Evolutionary conservation across 2,329 filamentous ascomycete genomes (phyloP).

Genomic region (Beauveria brongniartii): DNA sequence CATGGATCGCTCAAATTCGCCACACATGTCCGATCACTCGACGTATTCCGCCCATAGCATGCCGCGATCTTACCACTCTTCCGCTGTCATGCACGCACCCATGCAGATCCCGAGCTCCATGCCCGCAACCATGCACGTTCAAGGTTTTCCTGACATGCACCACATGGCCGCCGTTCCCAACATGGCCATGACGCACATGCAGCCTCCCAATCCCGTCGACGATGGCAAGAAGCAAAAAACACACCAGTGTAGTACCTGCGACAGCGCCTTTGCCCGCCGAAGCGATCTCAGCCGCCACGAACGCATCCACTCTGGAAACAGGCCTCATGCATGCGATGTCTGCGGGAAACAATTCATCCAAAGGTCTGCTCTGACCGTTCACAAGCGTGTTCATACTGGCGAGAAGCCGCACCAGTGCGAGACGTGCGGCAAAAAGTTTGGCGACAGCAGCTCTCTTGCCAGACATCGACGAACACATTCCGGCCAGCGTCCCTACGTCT

Average conservation of each 20-base stretch:
- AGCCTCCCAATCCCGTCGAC: constrained; percentile 18
- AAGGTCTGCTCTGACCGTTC: constrained; percentile 88
- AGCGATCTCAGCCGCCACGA: constrained; percentile 94
- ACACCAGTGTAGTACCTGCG: constrained; percentile 83
- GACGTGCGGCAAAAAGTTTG: constrained; percentile 83
- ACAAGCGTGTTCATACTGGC: constrained; percentile 90
- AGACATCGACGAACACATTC: constrained; percentile 92
- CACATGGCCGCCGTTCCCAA: constrained; percentile 28
- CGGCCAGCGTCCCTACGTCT: constrained; percentile 93
- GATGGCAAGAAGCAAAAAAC: constrained; percentile 46
- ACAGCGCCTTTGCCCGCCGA: constrained; percentile 83
- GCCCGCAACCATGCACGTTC: constrained; percentile 35
- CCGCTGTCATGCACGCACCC: constrained; percentile 41
- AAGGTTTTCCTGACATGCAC: constrained; percentile 30
- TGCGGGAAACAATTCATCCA: constrained; percentile 98
- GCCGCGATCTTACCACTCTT: constrained; percentile 44
- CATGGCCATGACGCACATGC: constrained; percentile 32
- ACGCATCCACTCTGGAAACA: constrained; percentile 85
- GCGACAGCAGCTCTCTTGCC: constrained; percentile 89
- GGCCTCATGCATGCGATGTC: constrained; percentile 88
- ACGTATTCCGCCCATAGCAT: constrained; percentile 44
- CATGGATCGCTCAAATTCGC: constrained; percentile 48
- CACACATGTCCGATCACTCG: constrained; percentile 52
- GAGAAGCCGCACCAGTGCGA: constrained; percentile 99
- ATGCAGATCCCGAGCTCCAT: constrained; percentile 39